Conservation (phyloP, 805 yeast genomes). For the Teunomyces barrocoloradensis region DNA sequence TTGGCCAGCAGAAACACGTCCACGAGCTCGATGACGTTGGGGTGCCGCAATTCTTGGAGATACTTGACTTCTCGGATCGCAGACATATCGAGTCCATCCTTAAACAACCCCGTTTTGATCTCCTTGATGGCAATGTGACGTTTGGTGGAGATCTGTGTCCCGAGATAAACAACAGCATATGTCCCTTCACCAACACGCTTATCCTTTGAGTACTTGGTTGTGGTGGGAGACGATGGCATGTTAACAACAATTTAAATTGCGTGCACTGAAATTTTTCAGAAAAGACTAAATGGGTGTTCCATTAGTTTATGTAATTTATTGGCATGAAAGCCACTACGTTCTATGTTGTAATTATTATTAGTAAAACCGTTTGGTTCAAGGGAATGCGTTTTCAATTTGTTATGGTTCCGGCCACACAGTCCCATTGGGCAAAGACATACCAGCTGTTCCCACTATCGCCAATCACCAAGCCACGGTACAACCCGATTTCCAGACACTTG, state of each 20-base stretch:
- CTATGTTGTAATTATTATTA: neutral
- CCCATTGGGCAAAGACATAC: constrained; percentile 93
- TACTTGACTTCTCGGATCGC: constrained; percentile 93
- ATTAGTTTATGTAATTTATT: neutral
- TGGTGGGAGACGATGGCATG: neutral
- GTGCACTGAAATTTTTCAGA: too few relatives aligned
- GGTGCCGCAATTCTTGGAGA: constrained; percentile 71
- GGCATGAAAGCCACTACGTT: neutral
- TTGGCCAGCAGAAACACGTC: constrained; percentile 76
- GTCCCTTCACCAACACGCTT: constrained; percentile 98
- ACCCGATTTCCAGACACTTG: constrained; percentile 68
- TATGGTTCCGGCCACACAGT: constrained; percentile 39
- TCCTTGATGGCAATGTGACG: constrained; percentile 87
- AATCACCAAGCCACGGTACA: constrained; percentile 79
- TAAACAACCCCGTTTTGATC: constrained; percentile 89
- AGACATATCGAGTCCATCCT: constrained; percentile 96
- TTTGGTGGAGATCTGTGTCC: constrained; percentile 54
- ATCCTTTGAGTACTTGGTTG: constrained; percentile 46
- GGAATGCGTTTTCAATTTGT: constrained; percentile 3
- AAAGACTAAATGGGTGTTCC: too few relatives aligned
- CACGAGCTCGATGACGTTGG: constrained; percentile 79
- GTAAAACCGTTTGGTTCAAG: neutral
- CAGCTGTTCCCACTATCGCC: constrained; percentile 76
- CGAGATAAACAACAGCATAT: constrained; percentile 92
- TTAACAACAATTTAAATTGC: too few relatives aligned